Conservation (phyloP, 805 yeast species). For the Ogataea methanolica region DNA sequence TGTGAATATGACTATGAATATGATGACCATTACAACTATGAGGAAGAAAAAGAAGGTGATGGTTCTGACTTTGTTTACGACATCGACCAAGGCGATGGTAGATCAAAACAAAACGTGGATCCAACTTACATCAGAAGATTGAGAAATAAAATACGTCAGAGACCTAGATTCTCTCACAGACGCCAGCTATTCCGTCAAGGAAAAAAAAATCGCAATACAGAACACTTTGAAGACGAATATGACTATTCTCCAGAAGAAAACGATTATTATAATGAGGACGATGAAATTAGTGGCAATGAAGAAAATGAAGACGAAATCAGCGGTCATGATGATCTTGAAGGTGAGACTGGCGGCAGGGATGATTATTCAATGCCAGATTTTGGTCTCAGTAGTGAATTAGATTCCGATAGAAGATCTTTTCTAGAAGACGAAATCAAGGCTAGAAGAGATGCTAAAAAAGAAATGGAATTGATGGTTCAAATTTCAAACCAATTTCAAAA, state of each 20-base stretch:
- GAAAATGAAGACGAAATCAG: background rate
- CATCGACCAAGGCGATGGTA: background rate
- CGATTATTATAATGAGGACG: background rate
- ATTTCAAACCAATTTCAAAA: constrained; percentile 4
- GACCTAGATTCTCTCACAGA: too few species aligned
- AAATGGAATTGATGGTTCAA: constrained; percentile 2
- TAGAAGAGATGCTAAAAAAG: constrained; percentile 11
- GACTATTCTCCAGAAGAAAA: background rate
- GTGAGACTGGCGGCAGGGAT: background rate
- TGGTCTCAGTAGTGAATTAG: background rate
- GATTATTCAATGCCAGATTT: background rate
- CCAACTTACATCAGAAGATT: too few species aligned
- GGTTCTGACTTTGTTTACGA: background rate
- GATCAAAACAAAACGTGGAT: background rate
- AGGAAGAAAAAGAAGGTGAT: background rate
- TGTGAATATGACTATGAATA: background rate
- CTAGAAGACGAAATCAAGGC: constrained; percentile 16
- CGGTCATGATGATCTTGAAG: constrained; percentile 1
- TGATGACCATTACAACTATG: background rate
- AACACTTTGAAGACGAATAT: background rate
- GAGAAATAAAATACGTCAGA: too few species aligned
- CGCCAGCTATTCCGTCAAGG: too few species aligned
- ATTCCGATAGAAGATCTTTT: constrained; percentile 5
- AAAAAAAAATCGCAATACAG: background rate
- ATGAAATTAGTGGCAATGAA: background rate